Base-by-base conservation (phyloP, 192 early-diverging fungal species). In the Coemansia furcata region DNA sequence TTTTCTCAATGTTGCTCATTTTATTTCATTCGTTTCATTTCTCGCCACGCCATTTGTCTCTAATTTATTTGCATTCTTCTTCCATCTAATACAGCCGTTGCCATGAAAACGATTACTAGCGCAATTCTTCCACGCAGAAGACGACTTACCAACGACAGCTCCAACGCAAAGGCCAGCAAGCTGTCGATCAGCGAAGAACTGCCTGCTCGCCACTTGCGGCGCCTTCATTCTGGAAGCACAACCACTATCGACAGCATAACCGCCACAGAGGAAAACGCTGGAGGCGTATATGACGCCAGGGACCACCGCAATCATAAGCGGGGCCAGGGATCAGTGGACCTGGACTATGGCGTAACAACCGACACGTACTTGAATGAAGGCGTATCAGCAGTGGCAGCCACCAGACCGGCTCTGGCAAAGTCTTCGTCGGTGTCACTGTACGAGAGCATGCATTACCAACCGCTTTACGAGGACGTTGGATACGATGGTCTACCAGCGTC, bases 81-180 rank as follows among this genome's bases (percentile, higher is more conserved):
- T 32, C 1, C 30, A 29, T 26, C 50, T 14, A 52, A 52, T 52
- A 30, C 50, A 26, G 26, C 54, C 8, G 2, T 57, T 14, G 3
- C 3, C 9, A 82, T 82, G 79, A 66, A 64, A 8, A 65, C 67
- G 10, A 67, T 82, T 37, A 71, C 79, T 23, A 74, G 59, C 47
- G 74, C 74, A 32, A 76, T 82, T 57, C 63, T 71, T 15, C 74
- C 76, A 4, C 76, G 76, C 37, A 67, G 46, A 43, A 52, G 74
- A n/a, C 58, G 71, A 43, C 38, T 40, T 42, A 68, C 63, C 26
- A 49, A 64, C 39, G 69, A 54, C 23, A 60, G 59, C 36, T 23
- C 47, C 63, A 65, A 44, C 17, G 55, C 36, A 49, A 37, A 42
- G 32, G 14, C 36, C 15, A 38, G 61, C 29, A 63, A 63, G 61